phyloP scores from a whole-genome alignment of 192 early-diverging fungal genomes.

The Physocladia obscura region DNA sequence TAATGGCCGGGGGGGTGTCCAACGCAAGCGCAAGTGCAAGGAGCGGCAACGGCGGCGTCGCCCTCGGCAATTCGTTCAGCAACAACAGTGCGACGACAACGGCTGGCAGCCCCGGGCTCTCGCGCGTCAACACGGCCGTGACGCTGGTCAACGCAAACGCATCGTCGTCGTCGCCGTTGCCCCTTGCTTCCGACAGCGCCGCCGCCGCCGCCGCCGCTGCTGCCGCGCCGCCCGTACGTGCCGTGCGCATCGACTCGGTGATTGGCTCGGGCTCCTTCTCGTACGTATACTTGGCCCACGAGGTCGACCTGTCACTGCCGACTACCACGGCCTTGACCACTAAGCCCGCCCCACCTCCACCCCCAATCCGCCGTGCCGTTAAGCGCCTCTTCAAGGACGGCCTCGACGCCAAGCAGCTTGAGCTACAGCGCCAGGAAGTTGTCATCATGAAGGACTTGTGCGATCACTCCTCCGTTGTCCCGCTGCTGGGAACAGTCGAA shows the following conservation, averaged over 20 bases:
- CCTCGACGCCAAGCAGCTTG: constrained; percentile 40
- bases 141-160: neutral
- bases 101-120: neutral
- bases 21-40: neutral
- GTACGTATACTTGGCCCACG: constrained; percentile 41
- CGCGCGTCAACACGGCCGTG: neutral
- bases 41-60: too few relatives aligned
- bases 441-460: constrained; percentile 26
- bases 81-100: neutral
- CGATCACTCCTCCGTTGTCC: constrained; percentile 40
- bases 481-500: constrained; percentile 38
- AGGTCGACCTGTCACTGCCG: neutral
- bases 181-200: neutral
- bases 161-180: neutral
- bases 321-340: neutral
- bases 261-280: constrained; percentile 52
- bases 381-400: constrained; percentile 52
- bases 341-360: neutral
- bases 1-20: neutral
- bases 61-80: too few relatives aligned
- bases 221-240: neutral
- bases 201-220: neutral
- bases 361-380: constrained; percentile 34
- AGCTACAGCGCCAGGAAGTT: constrained; percentile 41
- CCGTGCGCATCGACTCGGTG: constrained; percentile 31